Percentiles rank a stretch among this genome's conserved stretches.
Conservation (phyloP, 257 asterid genomes). For the Penstemon eatonii region DNA sequence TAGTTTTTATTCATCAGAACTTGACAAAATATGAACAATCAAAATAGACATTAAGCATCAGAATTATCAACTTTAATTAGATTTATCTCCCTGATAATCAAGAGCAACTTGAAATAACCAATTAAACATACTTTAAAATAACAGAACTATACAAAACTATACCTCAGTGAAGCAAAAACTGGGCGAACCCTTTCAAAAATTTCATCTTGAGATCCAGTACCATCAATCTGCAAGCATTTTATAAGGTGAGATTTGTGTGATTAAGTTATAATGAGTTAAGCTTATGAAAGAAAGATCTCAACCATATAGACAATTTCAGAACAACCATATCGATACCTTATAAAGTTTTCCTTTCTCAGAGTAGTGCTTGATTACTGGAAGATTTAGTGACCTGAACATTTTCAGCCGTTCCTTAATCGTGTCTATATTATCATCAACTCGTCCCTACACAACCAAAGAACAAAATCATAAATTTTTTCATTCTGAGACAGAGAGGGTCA, state of each 20-base stretch:
- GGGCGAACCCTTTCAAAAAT: conserved; percentile 74
- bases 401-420: conserved; percentile 79
- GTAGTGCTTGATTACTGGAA: conserved; percentile 87
- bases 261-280: conserved; percentile 1
- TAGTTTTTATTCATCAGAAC: neutral
- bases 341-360: conserved; percentile 73
- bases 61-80: conserved; percentile 5
- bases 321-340: conserved; percentile 58
- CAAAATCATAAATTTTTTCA: conserved; percentile 24
- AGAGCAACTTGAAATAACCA: conserved; percentile 15
- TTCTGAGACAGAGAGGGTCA: conserved; percentile 20
- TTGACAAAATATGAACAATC: conserved; percentile 15
- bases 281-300: conserved; percentile 22
- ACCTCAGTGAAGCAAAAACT: conserved; percentile 65
- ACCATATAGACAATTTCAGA: conserved; percentile 11
- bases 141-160: conserved; percentile 17
- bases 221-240: conserved; percentile 65
- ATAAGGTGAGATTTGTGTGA: conserved; percentile 2
- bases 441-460: conserved; percentile 55
- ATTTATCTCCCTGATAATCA: conserved; percentile 12
- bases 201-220: conserved; percentile 84
- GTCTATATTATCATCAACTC: conserved; percentile 87
- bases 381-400: conserved; percentile 63
- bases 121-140: conserved; percentile 1
- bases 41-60: conserved; percentile 20